These are phyloP conservation scores for Geopyxis carbonaria DNA, from an alignment of 495 filamentous ascomycete species.

Conservation along the genomic window DNA sequence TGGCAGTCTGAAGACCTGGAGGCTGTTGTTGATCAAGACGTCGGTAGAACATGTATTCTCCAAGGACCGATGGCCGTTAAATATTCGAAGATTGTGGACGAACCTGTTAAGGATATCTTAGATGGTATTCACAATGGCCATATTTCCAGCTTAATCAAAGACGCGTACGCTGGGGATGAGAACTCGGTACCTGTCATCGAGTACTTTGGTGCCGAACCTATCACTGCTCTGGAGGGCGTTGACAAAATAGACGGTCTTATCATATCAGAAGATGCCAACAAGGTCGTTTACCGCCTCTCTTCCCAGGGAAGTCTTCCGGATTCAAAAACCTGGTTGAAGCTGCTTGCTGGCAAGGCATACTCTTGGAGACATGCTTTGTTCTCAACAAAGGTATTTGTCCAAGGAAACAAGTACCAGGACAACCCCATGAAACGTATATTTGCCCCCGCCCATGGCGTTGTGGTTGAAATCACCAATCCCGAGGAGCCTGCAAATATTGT, in stretches of 20 bases:
- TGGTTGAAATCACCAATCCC: constrained; percentile 71
- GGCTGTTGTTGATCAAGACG: constrained; percentile 88
- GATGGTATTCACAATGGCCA: constrained; percentile 77
- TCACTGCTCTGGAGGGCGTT: constrained; percentile 43
- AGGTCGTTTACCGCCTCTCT: constrained; percentile 64
- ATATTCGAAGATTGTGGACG: constrained; percentile 74
- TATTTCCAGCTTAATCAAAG: constrained; percentile 57
- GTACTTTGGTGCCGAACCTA: constrained; percentile 79
- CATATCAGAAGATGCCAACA: constrained; percentile 52
- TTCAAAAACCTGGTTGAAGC: constrained; percentile 62
- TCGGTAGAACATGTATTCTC: constrained; percentile 83
- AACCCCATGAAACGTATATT: constrained; percentile 89
- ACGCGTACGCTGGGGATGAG: constrained; percentile 61
- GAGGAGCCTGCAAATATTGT: constrained; percentile 60
- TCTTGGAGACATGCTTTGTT: constrained; percentile 98
- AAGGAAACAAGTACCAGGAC: constrained; percentile 89
- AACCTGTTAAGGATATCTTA: constrained; percentile 84
- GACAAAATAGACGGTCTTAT: constrained; percentile 60
- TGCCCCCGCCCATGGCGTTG: constrained; percentile 63
- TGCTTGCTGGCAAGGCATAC: constrained; percentile 67
- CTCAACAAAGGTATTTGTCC: constrained; percentile 81
- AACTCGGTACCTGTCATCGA: constrained; percentile 66
- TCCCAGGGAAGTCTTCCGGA: constrained; percentile 52
- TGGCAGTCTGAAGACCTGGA: constrained; percentile 98
- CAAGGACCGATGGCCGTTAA: constrained; percentile 88